These are phyloP conservation scores for Tuber melanosporum DNA, from an alignment of 495 filamentous ascomycete species.

Conservation along the genomic window DNA sequence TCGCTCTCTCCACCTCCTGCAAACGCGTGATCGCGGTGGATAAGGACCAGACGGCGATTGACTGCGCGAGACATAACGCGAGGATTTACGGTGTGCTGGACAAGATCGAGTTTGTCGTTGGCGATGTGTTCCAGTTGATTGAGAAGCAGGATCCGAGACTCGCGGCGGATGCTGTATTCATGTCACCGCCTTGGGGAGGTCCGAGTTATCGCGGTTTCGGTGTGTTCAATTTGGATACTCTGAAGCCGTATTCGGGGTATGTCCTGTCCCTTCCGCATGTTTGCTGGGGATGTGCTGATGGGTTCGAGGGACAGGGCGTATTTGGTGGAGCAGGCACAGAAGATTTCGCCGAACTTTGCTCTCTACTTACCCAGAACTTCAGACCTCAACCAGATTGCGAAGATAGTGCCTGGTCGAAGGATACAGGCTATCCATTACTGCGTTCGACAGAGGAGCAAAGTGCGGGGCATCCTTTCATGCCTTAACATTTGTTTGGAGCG, in stretches of 20 bases:
- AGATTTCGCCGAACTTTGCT: conserved; percentile 52
- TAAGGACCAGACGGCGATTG: conserved; percentile 64
- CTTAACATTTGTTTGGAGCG: background rate
- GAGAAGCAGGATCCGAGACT: conserved; percentile 33
- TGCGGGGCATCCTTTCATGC: background rate
- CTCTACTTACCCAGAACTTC: conserved; percentile 86
- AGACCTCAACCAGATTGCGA: conserved; percentile 73
- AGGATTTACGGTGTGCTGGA: conserved; percentile 73
- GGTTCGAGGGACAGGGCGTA: conserved; percentile 3
- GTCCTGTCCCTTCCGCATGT: conserved; percentile 39
- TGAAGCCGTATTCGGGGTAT: conserved; percentile 72
- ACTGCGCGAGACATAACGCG: conserved; percentile 90
- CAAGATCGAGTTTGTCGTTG: conserved; percentile 74
- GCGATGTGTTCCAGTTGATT: conserved; percentile 68
- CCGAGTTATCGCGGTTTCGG: conserved; percentile 68
- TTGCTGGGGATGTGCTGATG: background rate
- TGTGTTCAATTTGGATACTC: conserved; percentile 76
- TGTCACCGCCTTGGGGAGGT: conserved; percentile 93
- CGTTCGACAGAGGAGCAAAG: conserved; percentile 83
- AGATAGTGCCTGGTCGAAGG: conserved; percentile 47
- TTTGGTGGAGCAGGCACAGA: conserved; percentile 27
- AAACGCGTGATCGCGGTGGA: conserved; percentile 80
- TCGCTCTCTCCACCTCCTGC: conserved; percentile 72
- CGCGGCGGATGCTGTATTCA: conserved; percentile 64
- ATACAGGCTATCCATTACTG: conserved; percentile 83